Percentiles rank a stretch among this genome's conserved stretches.
Evolutionary conservation across 306 rosid species (phyloP).

Genomic region (Sophora flavescens): DNA sequence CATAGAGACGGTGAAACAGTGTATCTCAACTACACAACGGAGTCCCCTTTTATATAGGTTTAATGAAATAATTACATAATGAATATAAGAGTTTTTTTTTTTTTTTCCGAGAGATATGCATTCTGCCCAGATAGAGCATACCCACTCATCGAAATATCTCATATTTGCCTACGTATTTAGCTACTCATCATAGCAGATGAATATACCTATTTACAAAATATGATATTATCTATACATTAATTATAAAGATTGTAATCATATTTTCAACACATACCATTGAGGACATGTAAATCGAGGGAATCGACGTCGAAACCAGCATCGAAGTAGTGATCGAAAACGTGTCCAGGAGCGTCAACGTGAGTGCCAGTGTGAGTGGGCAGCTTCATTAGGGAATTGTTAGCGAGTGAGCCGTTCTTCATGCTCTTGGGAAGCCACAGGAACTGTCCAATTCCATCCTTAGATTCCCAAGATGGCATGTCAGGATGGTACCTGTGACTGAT

Average conservation of each 20-base stretch:
- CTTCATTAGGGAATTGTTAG: constrained; percentile 67
- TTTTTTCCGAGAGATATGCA: background rate
- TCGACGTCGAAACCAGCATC: constrained; percentile 81
- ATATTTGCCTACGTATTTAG: constrained; percentile 57
- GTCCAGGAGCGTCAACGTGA: constrained; percentile 81
- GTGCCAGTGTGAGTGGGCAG: constrained; percentile 72
- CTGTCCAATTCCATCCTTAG: constrained; percentile 59
- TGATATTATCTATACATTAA: no score
- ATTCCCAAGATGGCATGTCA: constrained; percentile 60
- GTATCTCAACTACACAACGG: no score
- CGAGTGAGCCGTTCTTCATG: constrained; percentile 72
- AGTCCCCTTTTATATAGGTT: no score
- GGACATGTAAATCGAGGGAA: constrained; percentile 68
- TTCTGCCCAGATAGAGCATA: constrained; percentile 60
- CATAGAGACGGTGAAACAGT: no score
- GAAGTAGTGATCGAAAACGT: constrained; percentile 69
- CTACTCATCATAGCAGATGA: constrained; percentile 52
- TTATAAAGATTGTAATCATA: no score
- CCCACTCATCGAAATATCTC: constrained; percentile 55
- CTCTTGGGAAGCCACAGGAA: constrained; percentile 63
- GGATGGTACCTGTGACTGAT: constrained; percentile 63
- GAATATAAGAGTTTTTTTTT: no score
- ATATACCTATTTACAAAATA: no score
- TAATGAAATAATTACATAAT: no score
- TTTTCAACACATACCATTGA: constrained; percentile 54